Percentiles rank a stretch among this genome's conserved stretches.
These are phyloP conservation scores for Eucalyptus viminalis DNA, from an alignment of 345 rosid genomes.

Conservation along the genomic window DNA sequence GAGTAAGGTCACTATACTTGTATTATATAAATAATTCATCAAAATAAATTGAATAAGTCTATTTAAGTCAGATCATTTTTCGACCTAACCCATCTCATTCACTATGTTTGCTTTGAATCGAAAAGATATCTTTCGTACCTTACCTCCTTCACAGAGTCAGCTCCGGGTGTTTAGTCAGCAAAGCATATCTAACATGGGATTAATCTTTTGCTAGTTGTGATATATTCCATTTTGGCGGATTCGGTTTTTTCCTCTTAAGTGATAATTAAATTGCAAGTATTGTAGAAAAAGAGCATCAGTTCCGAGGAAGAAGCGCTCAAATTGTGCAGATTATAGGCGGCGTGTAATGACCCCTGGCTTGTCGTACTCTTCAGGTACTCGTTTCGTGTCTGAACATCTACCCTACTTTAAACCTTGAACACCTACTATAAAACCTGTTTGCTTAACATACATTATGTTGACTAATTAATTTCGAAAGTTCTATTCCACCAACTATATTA, in stretches of 20 bases:
- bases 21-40: not conserved
- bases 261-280: not conserved
- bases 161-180: not conserved
- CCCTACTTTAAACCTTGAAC: not conserved
- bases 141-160: not conserved
- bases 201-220: not conserved
- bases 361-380: not conserved
- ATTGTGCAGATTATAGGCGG: not conserved
- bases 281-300: not conserved
- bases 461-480: not conserved
- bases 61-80: not conserved
- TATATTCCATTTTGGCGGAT: not conserved
- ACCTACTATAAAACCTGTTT: not conserved
- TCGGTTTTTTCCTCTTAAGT: not conserved
- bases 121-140: not conserved
- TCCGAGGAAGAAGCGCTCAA: not conserved
- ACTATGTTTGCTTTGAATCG: accelerated
- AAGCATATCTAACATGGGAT: not conserved
- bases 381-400: not conserved
- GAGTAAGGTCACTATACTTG: not conserved
- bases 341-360: not conserved
- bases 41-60: not conserved
- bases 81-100: accelerated
- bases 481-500: not conserved
- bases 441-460: not conserved